phyloP scores from a whole-genome alignment of 78 protist species.

The Guillardia theta region DNA sequence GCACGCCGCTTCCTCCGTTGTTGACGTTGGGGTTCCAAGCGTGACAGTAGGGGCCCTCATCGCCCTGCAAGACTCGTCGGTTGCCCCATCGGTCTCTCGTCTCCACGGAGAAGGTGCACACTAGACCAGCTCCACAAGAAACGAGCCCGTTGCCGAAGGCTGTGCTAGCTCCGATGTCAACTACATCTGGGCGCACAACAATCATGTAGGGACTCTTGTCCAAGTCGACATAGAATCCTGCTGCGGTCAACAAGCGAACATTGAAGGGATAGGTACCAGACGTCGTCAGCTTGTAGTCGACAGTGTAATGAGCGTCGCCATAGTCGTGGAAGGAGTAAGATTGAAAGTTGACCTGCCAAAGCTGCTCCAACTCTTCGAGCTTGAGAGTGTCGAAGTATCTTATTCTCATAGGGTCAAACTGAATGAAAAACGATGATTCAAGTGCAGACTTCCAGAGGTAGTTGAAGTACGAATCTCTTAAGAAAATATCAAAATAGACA shows the following conservation, averaged over 20 bases:
- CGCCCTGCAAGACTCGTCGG: not conserved
- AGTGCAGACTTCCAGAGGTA: not conserved
- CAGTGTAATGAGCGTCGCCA: not conserved
- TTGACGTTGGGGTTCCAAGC: not conserved
- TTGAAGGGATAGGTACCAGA: not conserved
- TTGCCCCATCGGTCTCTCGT: not conserved
- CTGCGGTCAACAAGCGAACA: not conserved
- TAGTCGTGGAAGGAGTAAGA: not conserved
- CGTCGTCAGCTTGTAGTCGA: not conserved
- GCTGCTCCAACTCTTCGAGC: not conserved
- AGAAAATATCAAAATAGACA: not conserved
- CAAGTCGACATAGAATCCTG: not conserved
- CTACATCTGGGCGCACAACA: not conserved
- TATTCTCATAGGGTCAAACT: not conserved
- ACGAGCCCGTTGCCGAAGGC: not conserved
- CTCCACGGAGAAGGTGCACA: not conserved
- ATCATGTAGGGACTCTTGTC: not conserved
- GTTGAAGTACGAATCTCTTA: not conserved
- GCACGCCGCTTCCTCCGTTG: not conserved
- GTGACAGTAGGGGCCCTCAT: slow-evolving; percentile 19
- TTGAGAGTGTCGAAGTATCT: not conserved
- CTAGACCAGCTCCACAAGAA: not conserved
- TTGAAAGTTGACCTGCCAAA: not conserved
- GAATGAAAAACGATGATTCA: not conserved
- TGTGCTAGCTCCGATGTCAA: not conserved